These are phyloP conservation scores for Euphorbia corollata DNA, from an alignment of 441 rosid genomes.

Conservation along the genomic window DNA sequence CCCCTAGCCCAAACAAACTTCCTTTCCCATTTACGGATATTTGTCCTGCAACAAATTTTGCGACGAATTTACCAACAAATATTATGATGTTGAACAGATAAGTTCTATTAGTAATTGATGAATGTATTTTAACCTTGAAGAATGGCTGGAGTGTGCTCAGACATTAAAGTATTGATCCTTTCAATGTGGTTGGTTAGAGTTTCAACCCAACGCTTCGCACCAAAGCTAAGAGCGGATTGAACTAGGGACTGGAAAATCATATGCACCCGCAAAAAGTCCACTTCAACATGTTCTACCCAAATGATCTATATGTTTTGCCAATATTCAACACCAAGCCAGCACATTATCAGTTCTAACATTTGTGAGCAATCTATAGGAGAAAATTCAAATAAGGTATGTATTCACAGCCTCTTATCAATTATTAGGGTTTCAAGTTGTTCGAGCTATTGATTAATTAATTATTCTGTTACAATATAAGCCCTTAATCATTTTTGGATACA, in stretches of 20 bases:
- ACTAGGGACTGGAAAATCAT: slow-evolving; percentile 27
- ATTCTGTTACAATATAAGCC: too few relatives aligned
- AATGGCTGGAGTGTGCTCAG: neutral
- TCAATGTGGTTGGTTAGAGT: slow-evolving; percentile 26
- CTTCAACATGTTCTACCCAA: slow-evolving; percentile 56
- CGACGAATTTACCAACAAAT: neutral
- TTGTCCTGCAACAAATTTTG: slow-evolving; percentile 12
- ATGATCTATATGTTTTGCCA: slow-evolving; percentile 27
- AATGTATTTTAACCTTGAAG: slow-evolving; percentile 20
- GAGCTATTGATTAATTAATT: too few relatives aligned
- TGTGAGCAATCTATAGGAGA: too few relatives aligned
- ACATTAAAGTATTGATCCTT: slow-evolving; percentile 23
- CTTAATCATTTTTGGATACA: too few relatives aligned
- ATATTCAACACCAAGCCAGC: neutral
- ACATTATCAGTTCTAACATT: too few relatives aligned
- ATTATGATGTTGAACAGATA: too few relatives aligned
- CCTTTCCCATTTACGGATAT: slow-evolving; percentile 27
- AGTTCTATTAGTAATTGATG: too few relatives aligned
- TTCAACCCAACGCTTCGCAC: slow-evolving; percentile 48
- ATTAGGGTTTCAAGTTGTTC: too few relatives aligned
- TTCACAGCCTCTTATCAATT: too few relatives aligned
- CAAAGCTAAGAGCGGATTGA: slow-evolving; percentile 35
- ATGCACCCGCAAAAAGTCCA: slow-evolving; percentile 30
- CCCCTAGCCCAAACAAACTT: slow-evolving; percentile 34
- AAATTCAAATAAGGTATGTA: too few relatives aligned